Base-by-base conservation (phyloP, 2,329 filamentous ascomycete species). In the Pseudogymnoascus sp. region DNA sequence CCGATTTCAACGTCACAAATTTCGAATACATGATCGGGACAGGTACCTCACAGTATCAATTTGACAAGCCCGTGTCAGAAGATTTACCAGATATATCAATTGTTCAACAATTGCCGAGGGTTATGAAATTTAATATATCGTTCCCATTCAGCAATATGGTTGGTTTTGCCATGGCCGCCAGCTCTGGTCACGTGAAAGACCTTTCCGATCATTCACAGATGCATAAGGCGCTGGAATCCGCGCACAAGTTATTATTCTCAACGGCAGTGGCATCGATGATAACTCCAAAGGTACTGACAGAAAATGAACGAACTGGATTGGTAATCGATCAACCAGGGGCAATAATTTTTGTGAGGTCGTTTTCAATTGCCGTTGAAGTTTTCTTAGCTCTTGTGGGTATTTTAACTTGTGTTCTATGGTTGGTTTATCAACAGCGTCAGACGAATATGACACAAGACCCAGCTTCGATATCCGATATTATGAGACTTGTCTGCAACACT, bases 211-310 rank as follows among this genome's bases (percentile, higher is more conserved):
- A 71, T 25, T 57, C 68, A 12, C 63, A 62, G 0, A 61, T 80
- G 0, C 65, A 68, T 0, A 30, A 64, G 1, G 72, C 74, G 0
- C 78, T 77, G 50, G 69, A 75, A 28, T 67, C 69, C 1, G 75
- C 76, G 0, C 78, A 80, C 60, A 67, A 74, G 12, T 30, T 81
- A 0, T 64, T 80, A 0, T 79, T 81, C 43, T 64, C 74, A 0
- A 12, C 65, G 4, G 72, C 72, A 4, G 63, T 72, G 7, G 66
- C 60, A 35, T 33, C 64, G 2, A 39, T 69, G 16, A 59, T 41
- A 9, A 20, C 7, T 3, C 4, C 25, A 0, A 47, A 58, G 3
- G 4, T 14, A 9, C 37, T 18, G 6, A 47, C 12, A 14, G 6
- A 18, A 12, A 8, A 43, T 18, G 7, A 58, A 12, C 25, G 59